Evolutionary conservation across 257 asterid genomes (phyloP), one percentile per base, ranked within the genome.

Genomic region (Penstemon davidsonii): DNA sequence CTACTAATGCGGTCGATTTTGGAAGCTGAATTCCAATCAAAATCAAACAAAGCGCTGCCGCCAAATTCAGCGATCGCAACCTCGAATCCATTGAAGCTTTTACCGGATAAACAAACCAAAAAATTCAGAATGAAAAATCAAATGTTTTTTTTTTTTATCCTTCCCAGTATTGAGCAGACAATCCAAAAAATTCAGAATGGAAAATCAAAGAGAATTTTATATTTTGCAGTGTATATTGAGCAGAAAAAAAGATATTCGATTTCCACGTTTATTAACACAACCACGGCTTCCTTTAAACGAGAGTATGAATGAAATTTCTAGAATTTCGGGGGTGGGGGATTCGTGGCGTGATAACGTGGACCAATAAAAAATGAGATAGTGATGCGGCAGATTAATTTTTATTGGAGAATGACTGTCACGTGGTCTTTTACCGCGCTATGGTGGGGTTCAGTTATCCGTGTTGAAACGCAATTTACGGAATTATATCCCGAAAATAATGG

Each of bases 71-170:
- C 10, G 62, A 73, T 47, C 71, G 73, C 54, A 55, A 72, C 66
- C 52, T 62, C 57, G 36, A 64, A n/a, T 77, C 84, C 94, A 85
- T 80, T 6, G 42, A 43, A 44, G 56, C 1, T 2, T 11, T 55
- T 44, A 13, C 13, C 5, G 11, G 8, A 55, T 4, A 18, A 37
- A 12, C 3, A 51, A 4, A 51, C 6, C 5, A 13, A 55, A 55
- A 15, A 4, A 3, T 5, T 7, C 51, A 56, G 33, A 25, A 25
- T 25, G 33, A 25, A 25, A 25, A 25, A 25, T 25, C 33, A 25
- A 25, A 25, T 0, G 18, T 25, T 25, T 25, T 25, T 25, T 25
- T 25, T 25, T 25, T 25, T 25, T 1, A 25, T 25, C 33, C 33
- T 25, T 25, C 33, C 2, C 33, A 25, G 33, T 25, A 25, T 25